A percentile compares a stretch with the other conserved stretches of the same genome.
phyloP scores from a whole-genome alignment of 208 protist species.

The Crithidia expoeki region DNA sequence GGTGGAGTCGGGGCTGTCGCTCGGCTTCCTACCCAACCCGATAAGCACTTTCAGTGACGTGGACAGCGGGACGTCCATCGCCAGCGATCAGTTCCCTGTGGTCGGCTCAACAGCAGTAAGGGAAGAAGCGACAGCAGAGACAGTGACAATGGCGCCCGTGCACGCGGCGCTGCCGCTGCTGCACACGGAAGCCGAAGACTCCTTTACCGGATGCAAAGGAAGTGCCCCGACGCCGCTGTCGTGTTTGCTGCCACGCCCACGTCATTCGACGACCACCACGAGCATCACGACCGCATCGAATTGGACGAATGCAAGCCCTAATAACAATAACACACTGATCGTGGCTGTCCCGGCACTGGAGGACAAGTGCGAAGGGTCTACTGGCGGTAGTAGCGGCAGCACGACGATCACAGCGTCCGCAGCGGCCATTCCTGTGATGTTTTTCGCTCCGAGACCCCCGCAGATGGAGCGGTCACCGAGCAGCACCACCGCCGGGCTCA shows the following conservation, averaged over 20 bases:
- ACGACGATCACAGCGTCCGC: no score
- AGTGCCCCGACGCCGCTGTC: neutral
- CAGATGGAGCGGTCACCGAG: neutral
- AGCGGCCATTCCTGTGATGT: no score
- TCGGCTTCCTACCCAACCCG: neutral
- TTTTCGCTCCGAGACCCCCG: neutral
- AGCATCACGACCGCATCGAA: no score
- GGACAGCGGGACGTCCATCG: neutral
- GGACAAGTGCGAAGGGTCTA: no score
- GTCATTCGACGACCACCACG: neutral
- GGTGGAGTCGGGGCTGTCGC: neutral
- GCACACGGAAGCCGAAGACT: constrained; percentile 9
- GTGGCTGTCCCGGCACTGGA: no score
- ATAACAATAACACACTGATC: no score
- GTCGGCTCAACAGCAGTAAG: neutral
- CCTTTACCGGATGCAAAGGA: neutral
- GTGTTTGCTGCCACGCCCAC: constrained; percentile 1
- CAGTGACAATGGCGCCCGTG: neutral
- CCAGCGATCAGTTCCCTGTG: neutral
- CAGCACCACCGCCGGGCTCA: neutral
- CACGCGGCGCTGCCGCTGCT: constrained; percentile 10
- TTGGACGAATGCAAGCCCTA: no score
- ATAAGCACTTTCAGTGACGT: neutral
- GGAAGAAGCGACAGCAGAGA: neutral
- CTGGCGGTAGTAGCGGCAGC: no score